A percentile compares a stretch with the other conserved stretches of the same genome.
These are phyloP conservation scores for Phanerodontia chrysosporium DNA, from an alignment of 768 basidiomycete species.

Conservation along the genomic window DNA sequence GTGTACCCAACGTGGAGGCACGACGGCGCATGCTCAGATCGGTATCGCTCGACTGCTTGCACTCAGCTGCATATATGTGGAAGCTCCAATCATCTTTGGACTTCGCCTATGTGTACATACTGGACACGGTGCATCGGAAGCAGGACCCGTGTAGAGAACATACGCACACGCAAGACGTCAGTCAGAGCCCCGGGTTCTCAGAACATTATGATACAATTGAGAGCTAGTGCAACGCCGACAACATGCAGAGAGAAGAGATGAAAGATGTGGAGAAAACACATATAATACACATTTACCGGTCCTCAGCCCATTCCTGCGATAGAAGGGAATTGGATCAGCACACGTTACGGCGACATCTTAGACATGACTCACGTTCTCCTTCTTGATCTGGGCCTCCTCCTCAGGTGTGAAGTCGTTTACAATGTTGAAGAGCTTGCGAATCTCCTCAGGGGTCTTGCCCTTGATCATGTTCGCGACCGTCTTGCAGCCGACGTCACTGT, in stretches of 20 bases:
- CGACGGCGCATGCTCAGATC: background rate
- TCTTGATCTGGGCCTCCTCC: slow-evolving; percentile 99
- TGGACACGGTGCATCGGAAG: background rate
- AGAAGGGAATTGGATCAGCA: slow-evolving; percentile 10
- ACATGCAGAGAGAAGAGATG: slow-evolving; percentile 11
- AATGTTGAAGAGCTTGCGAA: slow-evolving; percentile 96
- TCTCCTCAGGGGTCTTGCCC: slow-evolving; percentile 99
- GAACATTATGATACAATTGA: slow-evolving; percentile 12
- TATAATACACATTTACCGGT: slow-evolving; percentile 48
- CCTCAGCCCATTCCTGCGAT: slow-evolving; percentile 86
- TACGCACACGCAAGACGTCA: too few relatives aligned
- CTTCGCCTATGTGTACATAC: background rate
- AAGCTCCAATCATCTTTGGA: background rate
- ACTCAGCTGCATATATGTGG: background rate
- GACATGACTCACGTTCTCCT: slow-evolving; percentile 81
- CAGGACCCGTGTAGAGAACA: background rate
- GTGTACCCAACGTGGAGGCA: background rate
- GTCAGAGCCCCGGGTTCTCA: background rate
- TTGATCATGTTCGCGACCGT: slow-evolving; percentile 99
- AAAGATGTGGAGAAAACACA: slow-evolving; percentile 14
- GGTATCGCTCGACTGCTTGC: background rate
- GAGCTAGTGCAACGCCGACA: background rate
- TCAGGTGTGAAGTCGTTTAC: slow-evolving; percentile 98
- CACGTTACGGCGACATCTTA: background rate
- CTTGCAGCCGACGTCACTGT: slow-evolving; percentile 95